Conservation (phyloP, 2,329 filamentous ascomycete species). For the Hymenoscyphus repandus region DNA sequence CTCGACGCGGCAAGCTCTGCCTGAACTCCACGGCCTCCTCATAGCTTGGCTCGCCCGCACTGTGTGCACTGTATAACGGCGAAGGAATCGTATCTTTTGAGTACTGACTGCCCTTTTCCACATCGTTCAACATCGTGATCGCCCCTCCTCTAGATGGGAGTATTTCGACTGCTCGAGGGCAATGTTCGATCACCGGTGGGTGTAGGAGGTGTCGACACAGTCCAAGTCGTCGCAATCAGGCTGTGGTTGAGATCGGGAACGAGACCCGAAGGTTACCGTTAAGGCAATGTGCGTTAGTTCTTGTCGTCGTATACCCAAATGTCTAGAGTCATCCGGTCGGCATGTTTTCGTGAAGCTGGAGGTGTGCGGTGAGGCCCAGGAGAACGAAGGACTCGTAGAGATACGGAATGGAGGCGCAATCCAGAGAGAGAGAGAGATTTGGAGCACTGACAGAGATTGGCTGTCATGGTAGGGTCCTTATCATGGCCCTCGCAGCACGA, state of each 20-base stretch:
- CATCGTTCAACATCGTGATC: slow-evolving; percentile 3
- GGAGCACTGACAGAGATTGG: neutral
- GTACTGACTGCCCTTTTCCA: slow-evolving; percentile 7
- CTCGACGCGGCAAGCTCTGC: slow-evolving; percentile 12
- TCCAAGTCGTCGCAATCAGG: neutral
- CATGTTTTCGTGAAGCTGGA: neutral
- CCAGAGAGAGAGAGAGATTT: neutral
- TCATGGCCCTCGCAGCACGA: too few relatives aligned
- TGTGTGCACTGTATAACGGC: slow-evolving; percentile 13
- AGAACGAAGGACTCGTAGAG: neutral
- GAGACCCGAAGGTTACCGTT: neutral
- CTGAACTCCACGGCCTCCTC: slow-evolving; percentile 19
- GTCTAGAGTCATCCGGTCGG: neutral
- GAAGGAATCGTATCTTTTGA: slow-evolving; percentile 7
- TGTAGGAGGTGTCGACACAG: too few relatives aligned
- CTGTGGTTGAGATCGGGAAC: neutral
- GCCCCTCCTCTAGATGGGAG: neutral
- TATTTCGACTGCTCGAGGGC: neutral
- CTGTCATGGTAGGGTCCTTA: too few relatives aligned
- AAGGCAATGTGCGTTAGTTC: neutral
- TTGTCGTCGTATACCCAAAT: neutral
- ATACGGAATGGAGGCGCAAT: neutral
- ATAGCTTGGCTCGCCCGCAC: slow-evolving; percentile 20
- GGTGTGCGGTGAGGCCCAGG: neutral
- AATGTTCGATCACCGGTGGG: neutral